phyloP scores from a whole-genome alignment of 164 flowering plant genomes.

The Pachysandra terminalis region DNA sequence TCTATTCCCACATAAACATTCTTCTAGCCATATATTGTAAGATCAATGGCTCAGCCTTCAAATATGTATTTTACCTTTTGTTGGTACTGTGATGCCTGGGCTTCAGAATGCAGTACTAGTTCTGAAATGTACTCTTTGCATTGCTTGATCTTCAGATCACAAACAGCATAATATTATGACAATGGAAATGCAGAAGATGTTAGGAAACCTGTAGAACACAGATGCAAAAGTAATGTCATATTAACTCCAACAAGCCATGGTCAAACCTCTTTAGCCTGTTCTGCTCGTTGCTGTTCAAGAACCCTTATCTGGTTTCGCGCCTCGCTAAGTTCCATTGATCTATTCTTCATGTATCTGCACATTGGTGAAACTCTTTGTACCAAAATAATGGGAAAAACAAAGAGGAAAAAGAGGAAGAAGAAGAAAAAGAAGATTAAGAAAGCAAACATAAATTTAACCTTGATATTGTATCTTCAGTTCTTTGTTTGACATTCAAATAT shows the following conservation, averaged over 20 bases:
- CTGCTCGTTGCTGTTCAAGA: constrained; percentile 59
- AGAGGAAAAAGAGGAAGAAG: background rate
- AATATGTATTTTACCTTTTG: constrained; percentile 54
- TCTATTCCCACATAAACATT: background rate
- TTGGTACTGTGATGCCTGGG: constrained; percentile 78
- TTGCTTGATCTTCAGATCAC: constrained; percentile 51
- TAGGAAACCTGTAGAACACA: background rate
- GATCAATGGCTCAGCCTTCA: background rate
- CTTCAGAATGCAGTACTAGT: constrained; percentile 78
- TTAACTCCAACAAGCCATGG: constrained; percentile 1
- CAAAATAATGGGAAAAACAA: background rate
- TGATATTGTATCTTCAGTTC: constrained; percentile 29
- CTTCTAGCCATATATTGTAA: background rate
- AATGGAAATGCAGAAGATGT: constrained; percentile 10
- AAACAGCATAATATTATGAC: background rate
- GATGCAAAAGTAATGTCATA: background rate
- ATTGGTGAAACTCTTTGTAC: background rate
- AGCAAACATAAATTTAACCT: constrained; percentile 30
- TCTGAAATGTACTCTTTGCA: constrained; percentile 71
- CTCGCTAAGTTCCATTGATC: constrained; percentile 39
- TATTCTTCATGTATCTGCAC: constrained; percentile 36
- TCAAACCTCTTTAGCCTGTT: constrained; percentile 58
- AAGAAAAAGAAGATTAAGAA: constrained; percentile 1
- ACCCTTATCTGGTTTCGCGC: constrained; percentile 34
- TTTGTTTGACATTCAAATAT: constrained; percentile 17